Evolutionary conservation across 2,329 filamentous ascomycete species (phyloP), one percentile per base, ranked within the genome.

Genomic region (Cordyceps cateniannulata): DNA sequence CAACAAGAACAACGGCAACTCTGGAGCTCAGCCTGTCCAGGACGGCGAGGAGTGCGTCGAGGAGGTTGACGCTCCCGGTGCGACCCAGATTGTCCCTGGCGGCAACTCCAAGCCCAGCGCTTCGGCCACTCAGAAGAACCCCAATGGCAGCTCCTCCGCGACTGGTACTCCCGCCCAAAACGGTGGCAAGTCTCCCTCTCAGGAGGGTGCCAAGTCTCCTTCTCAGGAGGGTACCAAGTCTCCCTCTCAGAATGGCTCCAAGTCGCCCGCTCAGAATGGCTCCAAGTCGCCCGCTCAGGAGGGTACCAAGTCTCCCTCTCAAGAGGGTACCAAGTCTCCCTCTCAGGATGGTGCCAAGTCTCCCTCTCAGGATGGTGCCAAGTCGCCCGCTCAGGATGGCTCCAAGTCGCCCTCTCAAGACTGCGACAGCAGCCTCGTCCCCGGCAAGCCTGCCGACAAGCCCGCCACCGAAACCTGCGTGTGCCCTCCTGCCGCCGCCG

Each of bases 111-210:
- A 35, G 14, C 29, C 48, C 14, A 12, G 18, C 27, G n/a, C 18
- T 22, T 4, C n/a, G n/a, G n/a, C 1, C 2, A 0, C 12, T 8
- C 6, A 18, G 14, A 5, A 18, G n/a, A 8, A n/a, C 22, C n/a
- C 5, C 8, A 45, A 3, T n/a, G n/a, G n/a, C n/a, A n/a, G n/a
- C n/a, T n/a, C n/a, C n/a, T n/a, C n/a, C n/a, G n/a, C n/a, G n/a
- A n/a, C n/a, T n/a, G n/a, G n/a, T n/a, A n/a, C n/a, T 9, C 6
- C 20, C 12, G 9, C 42, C n/a, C 3, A 14, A 6, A 22, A 45
- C 22, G 6, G 3, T 24, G 44, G 22, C 40, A 10, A 20, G n/a
- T n/a, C n/a, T 9, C n/a, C 18, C 10, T 16, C 16, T 24, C 8
- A 47, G 20, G 7, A 47, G 6, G 0, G 20, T 14, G 22, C 4